phyloP scores from a whole-genome alignment of 2,329 filamentous ascomycete genomes.

The Lecanicillium sp. region DNA sequence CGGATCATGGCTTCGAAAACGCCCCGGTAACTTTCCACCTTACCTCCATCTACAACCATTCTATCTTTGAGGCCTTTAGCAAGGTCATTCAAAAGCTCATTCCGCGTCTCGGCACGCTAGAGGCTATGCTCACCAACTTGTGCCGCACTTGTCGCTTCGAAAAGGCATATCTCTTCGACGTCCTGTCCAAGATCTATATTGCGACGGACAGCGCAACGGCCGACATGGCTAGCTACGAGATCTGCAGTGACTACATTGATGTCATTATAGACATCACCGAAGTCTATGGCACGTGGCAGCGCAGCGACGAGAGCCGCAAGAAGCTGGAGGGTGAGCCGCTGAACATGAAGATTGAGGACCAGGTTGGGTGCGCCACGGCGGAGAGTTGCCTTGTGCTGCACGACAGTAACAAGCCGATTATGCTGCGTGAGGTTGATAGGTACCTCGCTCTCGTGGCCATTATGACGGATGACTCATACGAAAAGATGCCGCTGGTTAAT shows the following conservation, averaged over 20 bases:
- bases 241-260: slow-evolving; percentile 97
- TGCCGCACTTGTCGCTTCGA: slow-evolving; percentile 93
- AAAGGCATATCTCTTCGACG: slow-evolving; percentile 97
- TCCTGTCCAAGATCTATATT: slow-evolving; percentile 97
- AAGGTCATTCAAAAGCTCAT: slow-evolving; percentile 98
- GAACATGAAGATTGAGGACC: slow-evolving; percentile 57
- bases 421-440: slow-evolving; percentile 63
- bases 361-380: slow-evolving; percentile 58
- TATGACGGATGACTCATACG: slow-evolving; percentile 78
- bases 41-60: slow-evolving; percentile 97
- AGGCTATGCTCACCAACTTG: slow-evolving; percentile 88
- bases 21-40: slow-evolving; percentile 91
- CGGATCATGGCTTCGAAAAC: slow-evolving; percentile 88
- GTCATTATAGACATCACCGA: slow-evolving; percentile 96
- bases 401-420: slow-evolving; percentile 57
- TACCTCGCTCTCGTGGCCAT: slow-evolving; percentile 79
- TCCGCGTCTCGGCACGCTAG: slow-evolving; percentile 84
- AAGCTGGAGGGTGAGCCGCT: slow-evolving; percentile 54
- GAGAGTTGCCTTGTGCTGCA: slow-evolving; percentile 64
- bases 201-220: slow-evolving; percentile 90
- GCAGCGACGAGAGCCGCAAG: slow-evolving; percentile 48
- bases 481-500: slow-evolving; percentile 77
- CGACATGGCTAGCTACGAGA: slow-evolving; percentile 94
- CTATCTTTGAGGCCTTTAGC: slow-evolving; percentile 95
- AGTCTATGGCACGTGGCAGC: slow-evolving; percentile 75